Evolutionary conservation across 148 eudicot species (phyloP), one percentile per base, ranked within the genome.

Genomic region (Rhododendron vialii): DNA sequence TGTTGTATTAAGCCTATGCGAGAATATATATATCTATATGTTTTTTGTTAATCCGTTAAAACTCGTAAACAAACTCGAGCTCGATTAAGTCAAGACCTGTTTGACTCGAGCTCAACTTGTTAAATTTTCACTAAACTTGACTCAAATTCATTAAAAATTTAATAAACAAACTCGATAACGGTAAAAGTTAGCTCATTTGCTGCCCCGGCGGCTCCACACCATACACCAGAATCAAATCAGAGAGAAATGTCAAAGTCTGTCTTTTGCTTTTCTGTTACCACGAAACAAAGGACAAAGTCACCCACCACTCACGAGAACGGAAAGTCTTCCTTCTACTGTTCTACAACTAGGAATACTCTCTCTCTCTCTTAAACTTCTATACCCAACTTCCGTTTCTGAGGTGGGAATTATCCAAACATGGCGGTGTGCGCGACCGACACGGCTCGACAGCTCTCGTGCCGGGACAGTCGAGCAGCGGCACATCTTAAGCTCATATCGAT

Each of bases 391-490:
- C 14, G 4, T 65, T 67, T 4, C 74, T 67, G 35, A 67, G 75
- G 41, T 35, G 36, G 24, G 84, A 67, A 30, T 82, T 20, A 8
- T 9, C 69, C 28, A 82, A 5, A 30, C 74, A 93, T 93, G 98
- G 83, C 93, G 65, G 59, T 83, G n/a, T 95, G 98, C 89, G 87
- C 84, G 18, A 82, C 90, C 22, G 86, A 88, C 82, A 88, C 91
- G 77, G 92, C 92, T 13, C 91, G 94, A 74, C 92, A 86, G 10
- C 85, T 90, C 0, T 28, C 85, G 1, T 95, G 98, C 84, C 92
- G 98, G 0, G 92, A 95, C 88, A 89, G 93, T 83, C 28, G 22
- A 11, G 96, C 93, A 1, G 98, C 98, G 1, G 55, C 91, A 7
- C 90, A 89, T 84, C 90, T 95, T 3, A 95, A 95, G 77, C 85